Percentiles rank a stretch among this genome's conserved stretches.
phyloP scores from a whole-genome alignment of 164 flowering plant genomes.

The Liquidambar formosana region DNA sequence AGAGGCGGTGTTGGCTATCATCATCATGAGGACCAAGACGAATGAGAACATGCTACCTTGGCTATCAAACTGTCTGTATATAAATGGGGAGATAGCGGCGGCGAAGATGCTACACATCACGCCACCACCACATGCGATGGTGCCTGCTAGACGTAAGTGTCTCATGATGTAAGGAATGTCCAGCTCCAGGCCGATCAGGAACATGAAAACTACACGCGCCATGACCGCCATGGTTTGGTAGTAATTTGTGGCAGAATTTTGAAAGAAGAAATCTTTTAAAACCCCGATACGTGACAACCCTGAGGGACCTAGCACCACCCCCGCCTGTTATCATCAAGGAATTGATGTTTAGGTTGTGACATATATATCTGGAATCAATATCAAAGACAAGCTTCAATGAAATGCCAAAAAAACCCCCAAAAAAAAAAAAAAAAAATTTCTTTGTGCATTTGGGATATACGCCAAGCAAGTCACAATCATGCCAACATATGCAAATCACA shows the following conservation, averaged over 20 bases:
- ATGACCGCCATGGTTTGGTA: slow-evolving; percentile 33
- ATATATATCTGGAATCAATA: no score
- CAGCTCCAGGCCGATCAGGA: slow-evolving; percentile 56
- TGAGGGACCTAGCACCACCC: slow-evolving; percentile 62
- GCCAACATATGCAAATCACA: no score
- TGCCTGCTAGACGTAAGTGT: slow-evolving; percentile 18
- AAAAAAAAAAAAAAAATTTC: no score
- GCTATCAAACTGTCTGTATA: slow-evolving; percentile 18
- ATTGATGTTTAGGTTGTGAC: no score
- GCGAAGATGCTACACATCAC: slow-evolving; percentile 33
- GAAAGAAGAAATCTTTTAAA: slow-evolving; percentile 28
- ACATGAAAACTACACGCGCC: slow-evolving; percentile 49
- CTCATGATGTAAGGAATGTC: slow-evolving; percentile 42
- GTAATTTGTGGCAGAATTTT: slow-evolving; percentile 22
- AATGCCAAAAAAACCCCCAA: no score
- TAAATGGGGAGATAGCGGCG: slow-evolving; percentile 18
- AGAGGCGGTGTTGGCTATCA: slow-evolving; percentile 42
- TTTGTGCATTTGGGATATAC: no score
- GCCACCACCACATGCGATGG: slow-evolving; percentile 36
- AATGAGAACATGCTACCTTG: slow-evolving; percentile 5
- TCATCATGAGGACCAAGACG: slow-evolving; percentile 25
- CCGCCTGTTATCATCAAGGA: no score
- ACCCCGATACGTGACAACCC: slow-evolving; percentile 30
- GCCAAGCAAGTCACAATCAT: no score
- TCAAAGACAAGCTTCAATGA: no score